A percentile compares a stretch with the other conserved stretches of the same genome.
These are phyloP conservation scores for Micractinium conductrix DNA, from an alignment of 139 green algal genomes.

Conservation along the genomic window DNA sequence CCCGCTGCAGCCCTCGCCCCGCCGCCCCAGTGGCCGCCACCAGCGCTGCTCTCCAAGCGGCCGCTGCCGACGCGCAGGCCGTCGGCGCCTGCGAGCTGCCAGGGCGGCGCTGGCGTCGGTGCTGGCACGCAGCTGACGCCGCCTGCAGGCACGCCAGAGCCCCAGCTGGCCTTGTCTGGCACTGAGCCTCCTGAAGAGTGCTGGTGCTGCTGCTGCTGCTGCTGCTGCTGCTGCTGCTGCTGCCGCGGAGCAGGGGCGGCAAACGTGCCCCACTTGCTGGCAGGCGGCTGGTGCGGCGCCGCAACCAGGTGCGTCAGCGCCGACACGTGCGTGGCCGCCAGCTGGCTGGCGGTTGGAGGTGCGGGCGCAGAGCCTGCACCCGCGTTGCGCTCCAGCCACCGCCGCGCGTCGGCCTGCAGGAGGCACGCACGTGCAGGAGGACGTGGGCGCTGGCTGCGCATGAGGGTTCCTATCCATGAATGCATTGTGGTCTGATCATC, in stretches of 20 bases:
- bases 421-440: not conserved
- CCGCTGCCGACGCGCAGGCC: not conserved
- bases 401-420: not conserved
- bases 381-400: not conserved
- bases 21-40: too few relatives aligned
- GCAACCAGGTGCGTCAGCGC: not conserved
- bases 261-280: not conserved
- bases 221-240: not conserved
- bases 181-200: not conserved
- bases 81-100: not conserved
- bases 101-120: too few relatives aligned
- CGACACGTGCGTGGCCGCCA: not conserved
- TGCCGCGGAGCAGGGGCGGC: not conserved
- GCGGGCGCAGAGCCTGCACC: not conserved
- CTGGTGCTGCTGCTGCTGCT: not conserved
- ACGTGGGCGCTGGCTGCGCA: too few relatives aligned
- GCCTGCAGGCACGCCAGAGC: not conserved
- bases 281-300: not conserved
- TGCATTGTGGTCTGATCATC: too few relatives aligned
- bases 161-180: constrained; percentile 1
- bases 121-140: too few relatives aligned
- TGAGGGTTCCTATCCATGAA: too few relatives aligned
- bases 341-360: not conserved
- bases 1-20: too few relatives aligned
- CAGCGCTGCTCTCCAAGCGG: not conserved